Conservation (phyloP, 768 basidiomycete species). For the Collybia nuda region DNA sequence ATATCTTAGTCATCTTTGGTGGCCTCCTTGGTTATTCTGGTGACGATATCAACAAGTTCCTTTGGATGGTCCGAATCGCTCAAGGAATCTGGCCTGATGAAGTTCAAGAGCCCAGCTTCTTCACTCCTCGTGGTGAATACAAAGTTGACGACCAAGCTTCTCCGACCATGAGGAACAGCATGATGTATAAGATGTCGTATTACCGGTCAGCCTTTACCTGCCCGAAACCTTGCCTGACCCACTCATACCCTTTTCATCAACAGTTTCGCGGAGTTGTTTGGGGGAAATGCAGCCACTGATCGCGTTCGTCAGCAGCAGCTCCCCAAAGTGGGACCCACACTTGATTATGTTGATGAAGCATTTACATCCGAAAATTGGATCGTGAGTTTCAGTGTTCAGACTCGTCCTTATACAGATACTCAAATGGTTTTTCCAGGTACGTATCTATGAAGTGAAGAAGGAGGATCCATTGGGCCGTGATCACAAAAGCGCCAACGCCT, state of each 20-base stretch:
- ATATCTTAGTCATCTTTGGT: slow-evolving; percentile 96
- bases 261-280: slow-evolving; percentile 88
- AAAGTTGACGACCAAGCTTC: slow-evolving; percentile 85
- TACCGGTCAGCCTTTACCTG: slow-evolving; percentile 58
- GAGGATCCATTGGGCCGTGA: slow-evolving; percentile 91
- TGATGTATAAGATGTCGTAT: slow-evolving; percentile 99
- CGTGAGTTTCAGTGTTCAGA: slow-evolving; percentile 45
- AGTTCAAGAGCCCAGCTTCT: slow-evolving; percentile 93
- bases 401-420: not conserved
- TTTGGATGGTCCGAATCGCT: slow-evolving; percentile 97
- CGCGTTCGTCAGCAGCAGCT: slow-evolving; percentile 88
- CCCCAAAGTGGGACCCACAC: slow-evolving; percentile 72
- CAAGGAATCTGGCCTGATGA: slow-evolving; percentile 99
- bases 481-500: slow-evolving; percentile 83
- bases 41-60: slow-evolving; percentile 99
- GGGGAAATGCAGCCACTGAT: slow-evolving; percentile 67
- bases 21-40: slow-evolving; percentile 96
- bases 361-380: slow-evolving; percentile 99
- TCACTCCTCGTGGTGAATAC: slow-evolving; percentile 92
- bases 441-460: slow-evolving; percentile 94
- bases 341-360: slow-evolving; percentile 95
- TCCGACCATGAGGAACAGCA: slow-evolving; percentile 85
- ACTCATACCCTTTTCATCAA: not conserved
- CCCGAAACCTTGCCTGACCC: no score
- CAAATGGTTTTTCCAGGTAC: slow-evolving; percentile 50